Evolutionary conservation across 257 asterid species (phyloP).

Genomic region (Lycium barbarum): DNA sequence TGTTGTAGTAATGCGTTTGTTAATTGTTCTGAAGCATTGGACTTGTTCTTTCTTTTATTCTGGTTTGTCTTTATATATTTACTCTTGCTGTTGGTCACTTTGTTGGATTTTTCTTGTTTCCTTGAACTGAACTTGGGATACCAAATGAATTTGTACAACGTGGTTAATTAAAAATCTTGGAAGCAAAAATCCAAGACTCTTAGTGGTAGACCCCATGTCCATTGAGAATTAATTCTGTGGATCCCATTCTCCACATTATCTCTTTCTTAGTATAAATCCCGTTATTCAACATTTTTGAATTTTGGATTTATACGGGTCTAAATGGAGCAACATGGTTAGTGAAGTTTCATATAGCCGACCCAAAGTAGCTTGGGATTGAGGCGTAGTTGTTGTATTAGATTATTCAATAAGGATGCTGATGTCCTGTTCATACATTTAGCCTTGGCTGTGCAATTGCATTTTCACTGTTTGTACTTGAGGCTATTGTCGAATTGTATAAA

Average conservation of each 20-base stretch:
- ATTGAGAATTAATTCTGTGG: conserved; percentile 53
- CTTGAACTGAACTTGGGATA: conserved; percentile 37
- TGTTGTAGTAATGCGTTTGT: neutral
- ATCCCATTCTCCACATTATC: conserved; percentile 54
- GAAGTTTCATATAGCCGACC: neutral
- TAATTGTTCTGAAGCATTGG: neutral
- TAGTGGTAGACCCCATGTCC: conserved; percentile 51
- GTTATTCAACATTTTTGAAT: neutral
- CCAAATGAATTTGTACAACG: conserved; percentile 34
- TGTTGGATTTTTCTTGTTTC: conserved; percentile 28
- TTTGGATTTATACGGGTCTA: neutral
- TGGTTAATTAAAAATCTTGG: conserved; percentile 32
- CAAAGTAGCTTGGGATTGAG: neutral
- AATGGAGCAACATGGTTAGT: conserved; percentile 10
- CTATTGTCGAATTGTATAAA: conserved; percentile 34
- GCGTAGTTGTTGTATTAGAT: conserved; percentile 1
- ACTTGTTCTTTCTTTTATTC: conserved; percentile 1
- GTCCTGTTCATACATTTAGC: neutral
- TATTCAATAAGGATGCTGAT: conserved; percentile 32
- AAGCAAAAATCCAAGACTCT: conserved; percentile 31
- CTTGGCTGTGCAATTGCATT: conserved; percentile 14
- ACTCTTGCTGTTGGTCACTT: conserved; percentile 24
- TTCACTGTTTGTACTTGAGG: neutral
- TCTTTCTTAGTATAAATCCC: conserved; percentile 42
- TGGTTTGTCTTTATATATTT: conserved; percentile 4